Percentiles rank a stretch among this genome's conserved stretches.
Conservation (phyloP, 371 early-diverging fungal species). For the Phascolomyces articulosus region DNA sequence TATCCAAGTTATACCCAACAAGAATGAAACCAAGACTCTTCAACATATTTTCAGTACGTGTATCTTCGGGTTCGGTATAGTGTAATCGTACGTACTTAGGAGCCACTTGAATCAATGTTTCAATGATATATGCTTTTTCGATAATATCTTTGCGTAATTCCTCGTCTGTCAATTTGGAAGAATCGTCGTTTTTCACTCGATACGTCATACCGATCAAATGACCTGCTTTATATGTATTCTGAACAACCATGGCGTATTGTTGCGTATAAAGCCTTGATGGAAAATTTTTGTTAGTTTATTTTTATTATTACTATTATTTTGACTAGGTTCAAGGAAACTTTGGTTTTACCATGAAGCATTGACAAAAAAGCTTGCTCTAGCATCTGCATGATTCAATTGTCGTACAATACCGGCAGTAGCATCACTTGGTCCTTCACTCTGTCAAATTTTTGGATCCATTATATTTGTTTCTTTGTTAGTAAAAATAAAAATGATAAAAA, state of each 20-base stretch:
- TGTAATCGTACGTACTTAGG: constrained; percentile 54
- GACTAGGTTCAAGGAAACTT: too few species aligned
- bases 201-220: constrained; percentile 61
- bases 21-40: constrained; percentile 46
- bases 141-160: constrained; percentile 49
- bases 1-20: constrained; percentile 55
- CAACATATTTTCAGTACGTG: constrained; percentile 39
- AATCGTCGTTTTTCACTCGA: constrained; percentile 52
- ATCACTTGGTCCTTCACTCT: constrained; percentile 61
- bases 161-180: constrained; percentile 41
- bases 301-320: too few species aligned
- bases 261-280: constrained; percentile 41
- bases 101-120: constrained; percentile 41
- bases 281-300: too few species aligned
- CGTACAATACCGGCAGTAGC: constrained; percentile 52
- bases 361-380: constrained; percentile 53
- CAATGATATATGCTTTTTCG: constrained; percentile 41
- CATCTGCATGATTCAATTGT: constrained; percentile 50
- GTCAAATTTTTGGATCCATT: background rate
- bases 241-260: constrained; percentile 55
- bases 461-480: too few species aligned
- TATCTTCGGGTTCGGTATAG: constrained; percentile 40
- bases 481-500: too few species aligned
- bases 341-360: constrained; percentile 57
- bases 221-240: constrained; percentile 52